Evolutionary conservation across 2,329 filamentous ascomycete genomes (phyloP).

Genomic region (Helotiales sp.): DNA sequence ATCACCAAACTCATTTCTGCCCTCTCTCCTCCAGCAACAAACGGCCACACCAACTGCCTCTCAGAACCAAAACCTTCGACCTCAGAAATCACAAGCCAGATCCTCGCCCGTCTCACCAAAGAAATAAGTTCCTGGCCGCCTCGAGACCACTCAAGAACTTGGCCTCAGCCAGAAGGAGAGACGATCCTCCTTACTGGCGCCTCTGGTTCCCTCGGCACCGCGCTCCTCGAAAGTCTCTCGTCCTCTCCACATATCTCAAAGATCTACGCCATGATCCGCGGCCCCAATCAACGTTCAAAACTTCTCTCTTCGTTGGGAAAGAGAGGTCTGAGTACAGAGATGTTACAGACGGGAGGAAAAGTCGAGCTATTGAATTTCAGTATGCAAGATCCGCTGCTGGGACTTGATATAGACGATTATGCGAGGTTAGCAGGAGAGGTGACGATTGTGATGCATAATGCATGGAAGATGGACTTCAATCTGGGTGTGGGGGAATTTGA

Average conservation of each 20-base stretch:
- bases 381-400: slow-evolving; percentile 32
- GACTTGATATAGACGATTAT: slow-evolving; percentile 29
- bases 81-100: slow-evolving; percentile 22
- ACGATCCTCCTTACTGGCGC: slow-evolving; percentile 29
- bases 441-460: slow-evolving; percentile 32
- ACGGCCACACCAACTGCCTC: not conserved
- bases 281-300: slow-evolving; percentile 21
- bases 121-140: slow-evolving; percentile 28
- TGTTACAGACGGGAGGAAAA: slow-evolving; percentile 23
- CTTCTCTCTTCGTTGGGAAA: slow-evolving; percentile 16
- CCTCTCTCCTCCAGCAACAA: slow-evolving; percentile 10
- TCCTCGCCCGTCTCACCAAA: slow-evolving; percentile 26
- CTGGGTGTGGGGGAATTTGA: slow-evolving; percentile 33
- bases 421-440: slow-evolving; percentile 24
- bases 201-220: slow-evolving; percentile 30
- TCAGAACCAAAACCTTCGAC: not conserved
- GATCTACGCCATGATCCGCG: slow-evolving; percentile 30
- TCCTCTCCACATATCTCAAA: slow-evolving; percentile 20
- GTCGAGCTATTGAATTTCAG: slow-evolving; percentile 30
- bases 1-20: slow-evolving; percentile 25
- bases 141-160: not conserved
- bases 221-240: slow-evolving; percentile 23
- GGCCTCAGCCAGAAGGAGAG: slow-evolving; percentile 17
- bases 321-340: slow-evolving; percentile 22
- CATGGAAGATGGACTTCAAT: slow-evolving; percentile 37